A percentile compares a stretch with the other conserved stretches of the same genome.
Conservation (phyloP, 1,284 basidiomycete species). For the Ceratobasidium sp. region DNA sequence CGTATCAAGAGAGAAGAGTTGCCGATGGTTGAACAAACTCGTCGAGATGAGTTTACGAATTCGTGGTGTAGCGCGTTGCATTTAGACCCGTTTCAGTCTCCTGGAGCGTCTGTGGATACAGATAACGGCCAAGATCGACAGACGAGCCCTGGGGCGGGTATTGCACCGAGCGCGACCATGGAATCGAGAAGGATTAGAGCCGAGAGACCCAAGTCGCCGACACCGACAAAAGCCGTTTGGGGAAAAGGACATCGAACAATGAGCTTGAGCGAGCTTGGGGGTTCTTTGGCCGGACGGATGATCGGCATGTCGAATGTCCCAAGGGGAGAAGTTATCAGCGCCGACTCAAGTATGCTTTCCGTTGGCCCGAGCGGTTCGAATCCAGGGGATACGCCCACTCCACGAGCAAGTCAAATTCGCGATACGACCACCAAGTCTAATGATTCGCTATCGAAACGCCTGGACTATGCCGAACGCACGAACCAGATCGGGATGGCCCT, state of each 20-base stretch:
- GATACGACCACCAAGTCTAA: background rate
- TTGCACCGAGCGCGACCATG: background rate
- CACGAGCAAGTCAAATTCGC: background rate
- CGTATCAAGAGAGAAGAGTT: background rate
- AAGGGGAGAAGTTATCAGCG: too few relatives aligned
- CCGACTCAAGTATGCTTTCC: background rate
- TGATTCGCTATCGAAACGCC: background rate
- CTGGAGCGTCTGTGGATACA: background rate
- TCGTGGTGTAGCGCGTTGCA: slow-evolving; percentile 35
- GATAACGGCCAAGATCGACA: background rate
- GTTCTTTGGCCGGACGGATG: background rate
- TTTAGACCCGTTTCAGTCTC: slow-evolving; percentile 28
- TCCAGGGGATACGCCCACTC: background rate
- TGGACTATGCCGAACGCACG: slow-evolving; percentile 7
- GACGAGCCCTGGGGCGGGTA: background rate
- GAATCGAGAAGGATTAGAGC: background rate
- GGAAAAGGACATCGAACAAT: slow-evolving; percentile 19
- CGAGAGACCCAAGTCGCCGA: slow-evolving; percentile 16
- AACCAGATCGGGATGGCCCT: slow-evolving; percentile 32
- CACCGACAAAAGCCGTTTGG: slow-evolving; percentile 9
- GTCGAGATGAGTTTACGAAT: slow-evolving; percentile 18
- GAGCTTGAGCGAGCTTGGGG: slow-evolving; percentile 24
- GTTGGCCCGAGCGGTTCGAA: background rate
- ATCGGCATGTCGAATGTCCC: background rate
- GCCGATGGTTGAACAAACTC: background rate